Evolutionary conservation across 2,329 filamentous ascomycete genomes (phyloP).

Genomic region (Simplicillium aogashimaense): DNA sequence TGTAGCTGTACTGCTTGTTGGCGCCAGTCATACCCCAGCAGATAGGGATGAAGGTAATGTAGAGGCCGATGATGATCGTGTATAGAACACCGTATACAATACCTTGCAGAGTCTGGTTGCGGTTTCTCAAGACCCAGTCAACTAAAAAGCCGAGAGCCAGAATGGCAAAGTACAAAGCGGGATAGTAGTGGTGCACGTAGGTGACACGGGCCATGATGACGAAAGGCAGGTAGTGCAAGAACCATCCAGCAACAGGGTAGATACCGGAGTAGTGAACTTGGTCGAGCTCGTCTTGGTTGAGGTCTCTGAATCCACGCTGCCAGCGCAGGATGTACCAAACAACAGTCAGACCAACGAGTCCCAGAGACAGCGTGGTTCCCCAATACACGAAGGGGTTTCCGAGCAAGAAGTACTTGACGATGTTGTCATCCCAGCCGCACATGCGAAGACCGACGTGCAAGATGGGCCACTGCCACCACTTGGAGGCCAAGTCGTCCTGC

Average conservation of each 20-base stretch:
- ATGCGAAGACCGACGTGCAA: constrained; percentile 92
- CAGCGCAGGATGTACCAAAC: constrained; percentile 84
- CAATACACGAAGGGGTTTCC: constrained; percentile 96
- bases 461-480: constrained; percentile 98
- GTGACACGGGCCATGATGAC: constrained; percentile 97
- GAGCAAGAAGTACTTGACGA: constrained; percentile 96
- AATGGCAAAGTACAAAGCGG: constrained; percentile 95
- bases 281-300: constrained; percentile 72
- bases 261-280: constrained; percentile 90
- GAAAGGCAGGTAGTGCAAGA: constrained; percentile 93
- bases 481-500: constrained; percentile 92
- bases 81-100: constrained; percentile 69
- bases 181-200: constrained; percentile 99
- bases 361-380: constrained; percentile 76
- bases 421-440: constrained; percentile 95
- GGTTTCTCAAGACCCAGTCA: constrained; percentile 69
- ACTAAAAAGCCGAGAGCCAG: constrained; percentile 77
- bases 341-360: constrained; percentile 60
- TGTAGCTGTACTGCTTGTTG: constrained; percentile 75
- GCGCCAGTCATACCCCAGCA: constrained; percentile 91
- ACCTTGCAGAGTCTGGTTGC: constrained; percentile 54
- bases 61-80: constrained; percentile 64
- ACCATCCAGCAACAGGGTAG: constrained; percentile 89
- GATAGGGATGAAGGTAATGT: constrained; percentile 84
- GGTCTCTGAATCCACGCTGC: constrained; percentile 88